These are phyloP conservation scores for Mycena alexandri DNA, from an alignment of 768 basidiomycete species.

Conservation along the genomic window DNA sequence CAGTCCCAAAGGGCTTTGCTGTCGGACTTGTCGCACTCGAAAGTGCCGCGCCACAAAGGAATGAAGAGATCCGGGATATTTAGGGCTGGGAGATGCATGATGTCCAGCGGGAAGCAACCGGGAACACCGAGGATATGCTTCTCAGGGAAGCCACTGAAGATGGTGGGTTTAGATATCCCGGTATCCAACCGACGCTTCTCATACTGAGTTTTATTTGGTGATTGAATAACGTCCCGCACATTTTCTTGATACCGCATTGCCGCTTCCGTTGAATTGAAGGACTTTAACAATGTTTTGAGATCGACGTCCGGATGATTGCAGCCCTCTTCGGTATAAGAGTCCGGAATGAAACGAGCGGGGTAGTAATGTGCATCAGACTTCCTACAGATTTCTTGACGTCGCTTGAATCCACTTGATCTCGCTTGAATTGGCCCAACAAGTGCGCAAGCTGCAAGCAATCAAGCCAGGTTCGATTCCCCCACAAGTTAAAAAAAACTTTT, in stretches of 20 bases:
- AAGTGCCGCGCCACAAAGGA: slow-evolving; percentile 47
- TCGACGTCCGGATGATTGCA: slow-evolving; percentile 48
- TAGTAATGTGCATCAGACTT: no score
- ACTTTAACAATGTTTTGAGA: slow-evolving; percentile 23
- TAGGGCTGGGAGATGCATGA: slow-evolving; percentile 54
- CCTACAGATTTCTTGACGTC: no score
- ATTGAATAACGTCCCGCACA: slow-evolving; percentile 33
- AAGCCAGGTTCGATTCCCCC: no score
- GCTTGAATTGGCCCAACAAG: no score
- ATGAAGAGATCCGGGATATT: slow-evolving; percentile 55
- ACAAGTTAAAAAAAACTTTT: no score
- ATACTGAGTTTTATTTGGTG: slow-evolving; percentile 42
- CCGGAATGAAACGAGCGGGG: slow-evolving; percentile 38
- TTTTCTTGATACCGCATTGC: slow-evolving; percentile 35
- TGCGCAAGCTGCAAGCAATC: no score
- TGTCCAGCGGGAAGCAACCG: background rate
- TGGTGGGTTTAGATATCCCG: slow-evolving; percentile 44
- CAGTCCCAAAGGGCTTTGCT: slow-evolving; percentile 45
- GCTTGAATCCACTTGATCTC: no score
- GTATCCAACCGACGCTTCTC: slow-evolving; percentile 40
- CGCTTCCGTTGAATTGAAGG: background rate
- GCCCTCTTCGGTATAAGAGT: slow-evolving; percentile 36
- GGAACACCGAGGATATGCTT: slow-evolving; percentile 33
- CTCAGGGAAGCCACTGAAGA: slow-evolving; percentile 31
- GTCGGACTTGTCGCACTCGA: slow-evolving; percentile 39